phyloP scores from a whole-genome alignment of 306 rosid species.

The Rosa multiflora region DNA sequence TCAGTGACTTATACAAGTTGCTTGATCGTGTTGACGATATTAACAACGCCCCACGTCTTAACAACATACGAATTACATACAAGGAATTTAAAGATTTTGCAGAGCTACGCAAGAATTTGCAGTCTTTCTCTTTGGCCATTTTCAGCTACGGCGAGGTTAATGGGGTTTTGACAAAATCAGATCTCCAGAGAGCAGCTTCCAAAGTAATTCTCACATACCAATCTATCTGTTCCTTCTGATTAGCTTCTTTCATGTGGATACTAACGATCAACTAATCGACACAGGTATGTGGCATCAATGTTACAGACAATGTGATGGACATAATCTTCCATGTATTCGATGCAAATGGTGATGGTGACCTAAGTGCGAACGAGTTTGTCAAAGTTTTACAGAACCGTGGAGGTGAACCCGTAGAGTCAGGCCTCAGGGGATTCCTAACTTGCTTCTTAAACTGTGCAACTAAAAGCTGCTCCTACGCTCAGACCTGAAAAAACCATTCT shows the following conservation, averaged over 20 bases:
- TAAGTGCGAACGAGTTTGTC: slow-evolving; percentile 62
- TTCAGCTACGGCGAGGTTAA: slow-evolving; percentile 79
- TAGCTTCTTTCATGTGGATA: background rate
- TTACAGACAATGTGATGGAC: slow-evolving; percentile 57
- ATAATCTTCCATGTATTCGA: slow-evolving; percentile 75
- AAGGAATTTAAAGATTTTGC: slow-evolving; percentile 68
- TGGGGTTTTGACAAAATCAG: slow-evolving; percentile 56
- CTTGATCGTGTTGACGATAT: slow-evolving; percentile 56
- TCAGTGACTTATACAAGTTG: slow-evolving; percentile 60
- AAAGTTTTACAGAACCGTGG: slow-evolving; percentile 60
- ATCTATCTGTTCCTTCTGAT: background rate
- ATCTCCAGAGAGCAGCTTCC: slow-evolving; percentile 84
- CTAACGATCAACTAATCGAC: slow-evolving; percentile 7
- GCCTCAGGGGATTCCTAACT: slow-evolving; percentile 43
- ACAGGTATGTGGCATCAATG: slow-evolving; percentile 64
- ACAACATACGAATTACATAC: slow-evolving; percentile 42
- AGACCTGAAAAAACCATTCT: background rate
- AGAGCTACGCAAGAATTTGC: slow-evolving; percentile 55
- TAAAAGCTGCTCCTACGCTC: slow-evolving; percentile 28
- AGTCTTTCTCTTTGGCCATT: slow-evolving; percentile 63
- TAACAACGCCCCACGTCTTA: slow-evolving; percentile 30
- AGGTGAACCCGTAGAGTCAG: slow-evolving; percentile 17
- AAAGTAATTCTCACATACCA: slow-evolving; percentile 38
- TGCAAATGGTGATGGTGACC: slow-evolving; percentile 55
- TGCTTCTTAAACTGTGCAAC: slow-evolving; percentile 56